These are phyloP conservation scores for Astragalus membranaceus DNA, from an alignment of 306 rosid genomes.

Conservation along the genomic window DNA sequence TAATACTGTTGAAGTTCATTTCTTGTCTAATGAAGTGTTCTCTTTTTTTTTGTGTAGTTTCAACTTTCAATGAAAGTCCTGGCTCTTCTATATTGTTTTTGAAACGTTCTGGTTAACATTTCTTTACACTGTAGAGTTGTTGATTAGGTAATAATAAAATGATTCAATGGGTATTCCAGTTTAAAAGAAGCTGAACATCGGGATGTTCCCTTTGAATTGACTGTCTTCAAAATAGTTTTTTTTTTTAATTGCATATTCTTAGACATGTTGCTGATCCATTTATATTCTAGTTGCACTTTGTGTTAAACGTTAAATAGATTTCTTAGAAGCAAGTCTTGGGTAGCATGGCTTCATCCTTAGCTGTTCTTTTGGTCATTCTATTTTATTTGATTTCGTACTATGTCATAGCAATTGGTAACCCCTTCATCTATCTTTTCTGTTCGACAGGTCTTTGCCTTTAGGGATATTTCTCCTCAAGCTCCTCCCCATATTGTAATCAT, in stretches of 20 bases:
- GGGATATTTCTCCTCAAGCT: conserved; percentile 85
- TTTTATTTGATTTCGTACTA: no score
- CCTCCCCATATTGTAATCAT: conserved; percentile 76
- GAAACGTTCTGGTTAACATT: background rate
- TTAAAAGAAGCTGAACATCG: no score
- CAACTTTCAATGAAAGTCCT: background rate
- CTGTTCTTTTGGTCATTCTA: background rate
- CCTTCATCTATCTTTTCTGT: background rate
- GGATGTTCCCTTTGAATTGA: no score
- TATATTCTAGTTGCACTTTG: background rate
- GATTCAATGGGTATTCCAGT: no score
- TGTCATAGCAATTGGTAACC: conserved; percentile 1
- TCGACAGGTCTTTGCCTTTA: conserved; percentile 79
- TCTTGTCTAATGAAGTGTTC: no score
- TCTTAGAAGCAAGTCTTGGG: background rate
- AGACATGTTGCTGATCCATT: no score
- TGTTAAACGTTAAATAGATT: background rate
- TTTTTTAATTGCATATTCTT: no score
- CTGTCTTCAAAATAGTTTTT: no score
- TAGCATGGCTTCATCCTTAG: background rate
- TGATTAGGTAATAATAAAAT: background rate
- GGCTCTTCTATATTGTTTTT: background rate
- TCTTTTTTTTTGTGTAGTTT: background rate
- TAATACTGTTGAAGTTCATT: no score
- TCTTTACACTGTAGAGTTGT: background rate